Evolutionary conservation across 139 green algal species (phyloP).

Genomic region (Coelastrella sp.): DNA sequence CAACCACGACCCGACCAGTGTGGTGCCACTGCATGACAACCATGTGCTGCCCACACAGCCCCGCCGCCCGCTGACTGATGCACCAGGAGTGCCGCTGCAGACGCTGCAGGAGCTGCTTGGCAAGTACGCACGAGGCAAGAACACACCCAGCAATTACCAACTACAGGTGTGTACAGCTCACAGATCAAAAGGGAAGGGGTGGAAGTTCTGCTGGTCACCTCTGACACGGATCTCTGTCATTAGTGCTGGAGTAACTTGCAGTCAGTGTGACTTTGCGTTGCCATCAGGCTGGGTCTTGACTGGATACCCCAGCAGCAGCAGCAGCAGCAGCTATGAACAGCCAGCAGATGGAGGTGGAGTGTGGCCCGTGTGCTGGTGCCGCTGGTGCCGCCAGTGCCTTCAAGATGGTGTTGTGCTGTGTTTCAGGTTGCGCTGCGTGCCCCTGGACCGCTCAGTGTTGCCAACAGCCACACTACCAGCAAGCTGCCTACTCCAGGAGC

Average conservation of each 20-base stretch:
- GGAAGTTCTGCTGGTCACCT: background rate
- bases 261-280: background rate
- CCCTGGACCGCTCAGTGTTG: background rate
- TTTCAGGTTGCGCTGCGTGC: conserved; percentile 18
- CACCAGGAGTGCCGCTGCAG: conserved; percentile 31
- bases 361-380: background rate
- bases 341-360: too few relatives aligned
- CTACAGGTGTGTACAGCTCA: conserved; percentile 3
- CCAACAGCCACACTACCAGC: conserved; percentile 5
- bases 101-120: conserved; percentile 14
- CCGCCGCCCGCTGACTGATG: conserved; percentile 10
- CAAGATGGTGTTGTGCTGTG: background rate
- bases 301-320: too few relatives aligned
- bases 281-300: background rate
- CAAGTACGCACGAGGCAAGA: conserved; percentile 35
- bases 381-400: background rate
- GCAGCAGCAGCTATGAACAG: too few relatives aligned
- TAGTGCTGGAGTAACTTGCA: background rate
- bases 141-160: conserved; percentile 37
- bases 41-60: conserved; percentile 36
- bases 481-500: conserved; percentile 25
- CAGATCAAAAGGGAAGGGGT: background rate
- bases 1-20: conserved; percentile 67
- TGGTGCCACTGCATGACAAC: background rate
- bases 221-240: background rate